Base-by-base conservation (phyloP, 805 yeast species). In the Candida ponderosae region DNA sequence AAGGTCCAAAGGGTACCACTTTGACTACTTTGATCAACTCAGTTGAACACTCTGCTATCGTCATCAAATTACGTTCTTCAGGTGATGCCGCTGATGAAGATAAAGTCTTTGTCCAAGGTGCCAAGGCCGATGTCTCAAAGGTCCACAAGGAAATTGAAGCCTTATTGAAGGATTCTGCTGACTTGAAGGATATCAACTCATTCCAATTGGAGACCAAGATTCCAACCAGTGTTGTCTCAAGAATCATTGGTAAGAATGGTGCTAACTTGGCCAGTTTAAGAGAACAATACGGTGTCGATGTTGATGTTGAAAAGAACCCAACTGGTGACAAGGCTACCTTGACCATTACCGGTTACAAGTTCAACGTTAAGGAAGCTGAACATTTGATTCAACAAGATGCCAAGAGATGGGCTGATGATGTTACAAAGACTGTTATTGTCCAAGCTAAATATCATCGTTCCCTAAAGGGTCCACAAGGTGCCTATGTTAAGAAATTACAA, bases 241-340 rank as follows among this genome's bases (percentile, higher is more conserved):
- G 93, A 61, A 68, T 94, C 37, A 87, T 93, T 59, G 99, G 99
- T 47, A 83, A 81, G 56, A 83, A 76, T 42, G 98, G 99, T 39
- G 64, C 85, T 31, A 76, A 78, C 54, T 63, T 93, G 53, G 74
- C 75, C 47, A 65, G 74, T 35, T 58, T 87, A 42, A 72, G 82
- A 44, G 85, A 82, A 9, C 81, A 83, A 51, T 86, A 68, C 50
- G 86, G 79, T 34, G 86, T 84, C 46, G 73, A 72, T 47, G 70
- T 93, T 43, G 95, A 89, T 51, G 79, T 87, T 37, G 76, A 74
- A 36, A 79, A 74, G 34, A 70, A 64, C 31, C 72, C 74, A 27
- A 51, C 59, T 20, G 60, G 58, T 27, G 67, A 59, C 30, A 61
- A 60, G 29, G 66, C 78, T 7, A 65, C 66, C 19, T 74, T 90